Base-by-base conservation (phyloP, 2,329 filamentous ascomycete genomes). In the Botrytis aclada region DNA sequence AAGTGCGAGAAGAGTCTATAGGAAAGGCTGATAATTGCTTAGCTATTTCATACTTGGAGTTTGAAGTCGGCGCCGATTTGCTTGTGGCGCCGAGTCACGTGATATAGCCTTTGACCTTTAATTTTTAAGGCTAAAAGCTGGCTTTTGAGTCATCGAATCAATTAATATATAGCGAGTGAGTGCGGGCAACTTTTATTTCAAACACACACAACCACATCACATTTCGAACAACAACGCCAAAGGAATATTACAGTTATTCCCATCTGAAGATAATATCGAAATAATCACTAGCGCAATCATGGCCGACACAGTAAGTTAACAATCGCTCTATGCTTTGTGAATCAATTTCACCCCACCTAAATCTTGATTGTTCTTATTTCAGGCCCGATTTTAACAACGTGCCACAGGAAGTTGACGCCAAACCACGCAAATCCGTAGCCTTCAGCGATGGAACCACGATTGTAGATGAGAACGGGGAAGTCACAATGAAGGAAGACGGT, bases 341-440 rank as follows among this genome's bases (percentile, higher is more conserved):
- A 61, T 58, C 70, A 60, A 41, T 37, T 39, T 32, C 70, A 72
- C 62, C 70, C 70, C 70, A 72, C 70, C 70, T 67, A 64, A 67
- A 67, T 72, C 47, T 60, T 69, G 47, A 51, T 86, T 39, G 64
- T 39, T 60, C 54, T 45, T 7, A 25, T 41, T 61, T 47, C 34
- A 72, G 22, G 22, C 62, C 39, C 63, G 74, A 58, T 61, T 72
- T 72, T 72, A 60, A 73, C 43, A 65, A 43, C 45, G 60, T 58
- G 56, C 66, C 60, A 71, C 69, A 81, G 78, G 78, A 79, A 73
- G 73, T 72, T 61, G 72, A 80, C 61, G 76, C 78, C 32, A 94
- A 93, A 83, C 90, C 92, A 80, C 92, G 95, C 85, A 97, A 98
- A 85, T 97, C 94, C 64, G 95, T 98, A 80, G 91, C 94, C 77